Evolutionary conservation across 1,284 basidiomycete genomes (phyloP).

Genomic region (Tilletia indica): DNA sequence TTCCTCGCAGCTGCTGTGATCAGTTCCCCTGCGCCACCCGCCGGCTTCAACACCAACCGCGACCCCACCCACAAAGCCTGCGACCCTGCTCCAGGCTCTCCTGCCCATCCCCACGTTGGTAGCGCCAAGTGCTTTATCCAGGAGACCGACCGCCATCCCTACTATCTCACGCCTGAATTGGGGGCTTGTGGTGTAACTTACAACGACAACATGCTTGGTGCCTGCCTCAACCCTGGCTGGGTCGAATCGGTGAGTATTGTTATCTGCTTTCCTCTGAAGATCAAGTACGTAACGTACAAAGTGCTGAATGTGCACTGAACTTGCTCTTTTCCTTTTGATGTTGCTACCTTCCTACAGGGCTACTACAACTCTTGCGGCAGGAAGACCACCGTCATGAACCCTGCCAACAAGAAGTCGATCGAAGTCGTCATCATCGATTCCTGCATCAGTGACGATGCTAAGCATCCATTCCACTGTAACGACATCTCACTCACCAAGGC

Average conservation of each 20-base stretch:
- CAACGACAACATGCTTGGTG: not conserved
- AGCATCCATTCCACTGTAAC: not conserved
- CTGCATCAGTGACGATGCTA: not conserved
- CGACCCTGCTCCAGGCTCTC: too few species aligned
- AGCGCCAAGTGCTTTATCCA: too few species aligned
- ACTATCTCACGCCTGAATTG: too few species aligned
- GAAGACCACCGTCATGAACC: not conserved
- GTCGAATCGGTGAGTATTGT: not conserved
- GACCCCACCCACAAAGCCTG: too few species aligned
- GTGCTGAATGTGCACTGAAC: not conserved
- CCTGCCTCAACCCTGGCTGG: not conserved
- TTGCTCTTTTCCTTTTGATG: not conserved
- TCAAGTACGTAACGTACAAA: not conserved
- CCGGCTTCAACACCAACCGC: too few species aligned
- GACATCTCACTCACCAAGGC: conserved; percentile 9
- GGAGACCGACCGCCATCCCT: too few species aligned
- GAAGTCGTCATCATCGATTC: not conserved
- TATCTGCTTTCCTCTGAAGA: not conserved
- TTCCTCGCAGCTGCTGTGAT: too few species aligned
- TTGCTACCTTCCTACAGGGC: not conserved
- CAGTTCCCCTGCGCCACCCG: too few species aligned
- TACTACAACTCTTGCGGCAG: not conserved
- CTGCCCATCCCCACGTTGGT: too few species aligned
- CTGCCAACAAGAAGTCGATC: not conserved
- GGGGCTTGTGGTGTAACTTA: not conserved